Evolutionary conservation across 1,284 basidiomycete genomes (phyloP).

Genomic region (Fomitopsis pinicola): DNA sequence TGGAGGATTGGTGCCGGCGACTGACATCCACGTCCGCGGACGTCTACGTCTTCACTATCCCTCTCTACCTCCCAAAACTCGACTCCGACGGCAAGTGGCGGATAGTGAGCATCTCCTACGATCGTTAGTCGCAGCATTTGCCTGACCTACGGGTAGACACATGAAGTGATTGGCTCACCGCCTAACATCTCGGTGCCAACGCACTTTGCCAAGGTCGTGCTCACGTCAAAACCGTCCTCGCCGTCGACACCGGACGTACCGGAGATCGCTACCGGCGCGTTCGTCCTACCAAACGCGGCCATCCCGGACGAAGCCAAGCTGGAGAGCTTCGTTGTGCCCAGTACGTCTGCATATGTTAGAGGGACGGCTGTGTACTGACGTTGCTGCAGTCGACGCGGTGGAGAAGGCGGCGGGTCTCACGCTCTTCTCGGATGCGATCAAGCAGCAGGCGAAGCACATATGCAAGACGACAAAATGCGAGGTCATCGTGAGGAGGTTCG

Average conservation of each 20-base stretch:
- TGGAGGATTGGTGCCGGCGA: conserved; percentile 93
- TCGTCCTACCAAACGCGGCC: conserved; percentile 87
- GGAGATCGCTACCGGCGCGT: conserved; percentile 87
- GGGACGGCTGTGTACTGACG: background rate
- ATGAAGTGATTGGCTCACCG: conserved; percentile 93
- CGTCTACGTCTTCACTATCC: conserved; percentile 97
- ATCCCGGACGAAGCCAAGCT: conserved; percentile 85
- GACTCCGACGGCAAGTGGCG: conserved; percentile 91
- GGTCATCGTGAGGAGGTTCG: conserved; percentile 80
- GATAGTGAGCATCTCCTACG: conserved; percentile 57
- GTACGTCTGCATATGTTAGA: conserved; percentile 36
- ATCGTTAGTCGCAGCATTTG: background rate
- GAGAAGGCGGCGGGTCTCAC: conserved; percentile 89
- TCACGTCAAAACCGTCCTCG: conserved; percentile 74
- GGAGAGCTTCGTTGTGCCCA: conserved; percentile 76
- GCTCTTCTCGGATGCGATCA: conserved; percentile 85
- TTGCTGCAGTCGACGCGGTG: conserved; percentile 73
- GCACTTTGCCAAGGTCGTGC: conserved; percentile 96
- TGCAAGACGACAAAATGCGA: conserved; percentile 86
- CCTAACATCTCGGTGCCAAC: conserved; percentile 93
- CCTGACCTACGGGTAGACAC: conserved; percentile 44
- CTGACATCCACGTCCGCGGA: conserved; percentile 86
- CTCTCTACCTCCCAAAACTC: conserved; percentile 89
- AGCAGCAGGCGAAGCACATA: conserved; percentile 78
- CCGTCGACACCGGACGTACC: conserved; percentile 65